A percentile compares a stretch with the other conserved stretches of the same genome.
These are phyloP conservation scores for Globisporangium paddicum DNA, from an alignment of 352 stramenopile species.

Conservation along the genomic window DNA sequence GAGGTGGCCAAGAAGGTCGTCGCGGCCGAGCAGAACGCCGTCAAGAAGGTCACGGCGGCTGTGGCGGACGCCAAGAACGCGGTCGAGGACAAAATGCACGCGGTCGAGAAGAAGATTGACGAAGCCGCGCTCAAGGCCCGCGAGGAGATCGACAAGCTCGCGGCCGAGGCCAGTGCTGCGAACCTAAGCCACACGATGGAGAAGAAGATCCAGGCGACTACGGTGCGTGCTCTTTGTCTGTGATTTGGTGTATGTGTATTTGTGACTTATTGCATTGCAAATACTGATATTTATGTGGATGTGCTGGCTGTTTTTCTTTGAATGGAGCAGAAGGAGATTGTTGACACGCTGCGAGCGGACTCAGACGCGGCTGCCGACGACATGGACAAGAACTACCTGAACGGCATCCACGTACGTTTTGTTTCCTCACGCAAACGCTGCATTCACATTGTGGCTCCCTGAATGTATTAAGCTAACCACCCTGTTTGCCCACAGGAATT, in stretches of 20 bases:
- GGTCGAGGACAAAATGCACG: conserved; percentile 54
- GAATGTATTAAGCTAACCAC: conserved; percentile 1
- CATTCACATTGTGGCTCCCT: background rate
- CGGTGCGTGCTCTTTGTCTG: conserved; percentile 22
- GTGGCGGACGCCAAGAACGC: conserved; percentile 21
- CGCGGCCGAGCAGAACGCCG: conserved; percentile 5
- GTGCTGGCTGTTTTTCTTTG: conserved; percentile 1
- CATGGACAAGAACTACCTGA: conserved; percentile 73
- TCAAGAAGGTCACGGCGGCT: conserved; percentile 14
- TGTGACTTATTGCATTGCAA: no score
- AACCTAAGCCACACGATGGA: conserved; percentile 41
- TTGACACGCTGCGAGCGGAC: conserved; percentile 58
- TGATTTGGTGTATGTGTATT: background rate
- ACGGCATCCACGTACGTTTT: conserved; percentile 54
- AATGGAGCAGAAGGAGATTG: conserved; percentile 43
- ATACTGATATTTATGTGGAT: background rate
- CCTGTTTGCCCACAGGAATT: conserved; percentile 33
- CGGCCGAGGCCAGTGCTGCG: conserved; percentile 38
- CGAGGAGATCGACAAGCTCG: conserved; percentile 55
- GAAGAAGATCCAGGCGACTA: conserved; percentile 65
- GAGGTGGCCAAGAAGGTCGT: conserved; percentile 15
- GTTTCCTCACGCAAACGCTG: background rate
- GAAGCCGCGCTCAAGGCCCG: conserved; percentile 52
- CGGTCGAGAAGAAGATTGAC: conserved; percentile 61
- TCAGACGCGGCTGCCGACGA: conserved; percentile 48